phyloP scores from a whole-genome alignment of 345 rosid genomes.

The Moricandia moricandioides region DNA sequence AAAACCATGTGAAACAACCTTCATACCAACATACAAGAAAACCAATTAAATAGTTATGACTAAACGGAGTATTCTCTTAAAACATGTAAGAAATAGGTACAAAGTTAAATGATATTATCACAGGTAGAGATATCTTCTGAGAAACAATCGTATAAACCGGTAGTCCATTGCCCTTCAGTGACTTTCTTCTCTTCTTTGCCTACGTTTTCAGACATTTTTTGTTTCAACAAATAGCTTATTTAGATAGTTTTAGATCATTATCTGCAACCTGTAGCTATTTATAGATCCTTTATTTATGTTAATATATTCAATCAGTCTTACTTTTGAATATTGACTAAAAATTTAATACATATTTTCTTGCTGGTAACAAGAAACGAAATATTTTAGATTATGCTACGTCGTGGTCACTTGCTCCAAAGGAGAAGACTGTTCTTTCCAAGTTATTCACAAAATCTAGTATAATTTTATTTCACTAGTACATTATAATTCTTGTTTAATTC shows the following conservation, averaged over 20 bases:
- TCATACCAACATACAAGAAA: slow-evolving; percentile 6
- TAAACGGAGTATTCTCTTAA: not conserved
- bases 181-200: slow-evolving; percentile 14
- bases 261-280: not conserved
- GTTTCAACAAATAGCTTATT: not conserved
- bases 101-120: slow-evolving; percentile 22
- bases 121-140: slow-evolving; percentile 50
- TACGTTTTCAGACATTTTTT: slow-evolving; percentile 13
- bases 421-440: slow-evolving; percentile 22
- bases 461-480: not conserved
- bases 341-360: not conserved
- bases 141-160: slow-evolving; percentile 52
- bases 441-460: not conserved
- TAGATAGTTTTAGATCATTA: not conserved
- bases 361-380: slow-evolving; percentile 5
- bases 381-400: slow-evolving; percentile 4
- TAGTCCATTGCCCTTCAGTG: slow-evolving; percentile 52
- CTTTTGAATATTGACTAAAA: slow-evolving; percentile 20
- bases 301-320: slow-evolving; percentile 13
- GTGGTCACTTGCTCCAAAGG: slow-evolving; percentile 24
- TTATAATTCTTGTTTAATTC: not conserved
- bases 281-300: not conserved
- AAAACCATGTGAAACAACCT: slow-evolving; percentile 51
- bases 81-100: not conserved
- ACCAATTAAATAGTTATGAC: not conserved